Evolutionary conservation across 2,329 filamentous ascomycete genomes (phyloP).

Genomic region (Ophiostoma ulmi): DNA sequence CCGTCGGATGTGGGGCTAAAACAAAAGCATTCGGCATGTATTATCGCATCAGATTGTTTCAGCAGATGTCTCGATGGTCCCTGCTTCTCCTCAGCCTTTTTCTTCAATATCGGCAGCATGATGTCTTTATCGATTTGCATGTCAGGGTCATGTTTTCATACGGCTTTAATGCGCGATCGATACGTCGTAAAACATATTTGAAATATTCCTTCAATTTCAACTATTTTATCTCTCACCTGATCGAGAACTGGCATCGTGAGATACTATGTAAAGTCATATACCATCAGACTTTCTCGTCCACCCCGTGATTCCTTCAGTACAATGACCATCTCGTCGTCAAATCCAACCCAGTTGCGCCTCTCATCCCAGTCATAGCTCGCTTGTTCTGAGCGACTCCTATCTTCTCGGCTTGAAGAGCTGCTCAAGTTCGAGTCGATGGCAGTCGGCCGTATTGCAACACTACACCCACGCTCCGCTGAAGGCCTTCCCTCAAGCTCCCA

Average conservation of each 20-base stretch:
- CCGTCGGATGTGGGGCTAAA: conserved; percentile 6
- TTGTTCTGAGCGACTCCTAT: conserved; percentile 23
- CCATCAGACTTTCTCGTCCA: conserved; percentile 67
- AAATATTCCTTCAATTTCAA: not conserved
- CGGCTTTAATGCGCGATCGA: too few relatives aligned
- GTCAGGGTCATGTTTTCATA: too few relatives aligned
- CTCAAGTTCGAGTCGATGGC: not conserved
- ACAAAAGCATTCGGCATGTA: not conserved
- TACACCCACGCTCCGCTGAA: conserved; percentile 36
- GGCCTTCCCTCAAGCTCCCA: conserved; percentile 75
- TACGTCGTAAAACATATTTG: too few relatives aligned
- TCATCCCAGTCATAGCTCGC: conserved; percentile 39
- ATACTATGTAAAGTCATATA: conserved; percentile 78
- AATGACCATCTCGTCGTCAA: conserved; percentile 89
- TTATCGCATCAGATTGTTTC: not conserved
- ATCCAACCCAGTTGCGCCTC: conserved; percentile 66
- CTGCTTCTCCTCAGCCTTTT: not conserved
- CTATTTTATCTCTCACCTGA: not conserved
- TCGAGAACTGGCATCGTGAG: not conserved
- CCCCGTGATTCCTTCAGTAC: conserved; percentile 66
- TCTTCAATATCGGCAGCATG: not conserved
- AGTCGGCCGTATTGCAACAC: conserved; percentile 47
- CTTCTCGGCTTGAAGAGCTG: not conserved
- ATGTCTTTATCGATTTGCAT: not conserved
- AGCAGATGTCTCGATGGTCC: not conserved